Evolutionary conservation across 768 basidiomycete species (phyloP).

Genomic region (Mycena albidolilacea): DNA sequence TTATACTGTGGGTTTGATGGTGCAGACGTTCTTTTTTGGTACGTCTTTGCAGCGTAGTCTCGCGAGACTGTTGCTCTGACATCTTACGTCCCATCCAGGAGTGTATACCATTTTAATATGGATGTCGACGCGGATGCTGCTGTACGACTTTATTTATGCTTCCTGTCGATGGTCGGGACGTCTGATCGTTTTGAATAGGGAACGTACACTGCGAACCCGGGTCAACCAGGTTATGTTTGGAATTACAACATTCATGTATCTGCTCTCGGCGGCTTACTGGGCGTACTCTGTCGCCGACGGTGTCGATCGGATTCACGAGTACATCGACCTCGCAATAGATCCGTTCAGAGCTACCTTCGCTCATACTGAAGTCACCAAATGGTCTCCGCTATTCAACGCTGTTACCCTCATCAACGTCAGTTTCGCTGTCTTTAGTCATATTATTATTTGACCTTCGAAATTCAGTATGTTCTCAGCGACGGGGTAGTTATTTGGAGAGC

Average conservation of each 20-base stretch:
- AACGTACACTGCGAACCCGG: constrained; percentile 26
- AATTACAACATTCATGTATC: constrained; percentile 25
- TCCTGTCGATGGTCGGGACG: not conserved
- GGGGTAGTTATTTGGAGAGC: constrained; percentile 34
- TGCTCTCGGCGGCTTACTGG: constrained; percentile 24
- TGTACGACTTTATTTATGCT: constrained; percentile 21
- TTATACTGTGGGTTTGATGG: constrained; percentile 13
- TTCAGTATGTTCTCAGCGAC: constrained; percentile 31
- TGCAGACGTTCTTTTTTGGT: constrained; percentile 37
- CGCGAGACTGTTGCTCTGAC: not conserved
- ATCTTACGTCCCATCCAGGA: constrained; percentile 13
- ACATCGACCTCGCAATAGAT: constrained; percentile 5
- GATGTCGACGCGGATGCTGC: constrained; percentile 34
- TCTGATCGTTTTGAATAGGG: constrained; percentile 5
- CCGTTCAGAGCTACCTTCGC: not conserved
- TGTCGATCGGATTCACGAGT: constrained; percentile 10
- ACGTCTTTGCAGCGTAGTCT: not conserved
- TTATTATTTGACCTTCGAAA: not conserved
- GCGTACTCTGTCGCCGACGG: constrained; percentile 22
- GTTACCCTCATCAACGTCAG: constrained; percentile 28
- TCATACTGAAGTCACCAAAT: constrained; percentile 25
- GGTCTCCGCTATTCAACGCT: constrained; percentile 34
- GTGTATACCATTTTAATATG: constrained; percentile 30
- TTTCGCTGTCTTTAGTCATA: not conserved
- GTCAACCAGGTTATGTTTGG: constrained; percentile 31